phyloP scores from a whole-genome alignment of 1,139 yeast genomes.

The Pichia sp. region DNA sequence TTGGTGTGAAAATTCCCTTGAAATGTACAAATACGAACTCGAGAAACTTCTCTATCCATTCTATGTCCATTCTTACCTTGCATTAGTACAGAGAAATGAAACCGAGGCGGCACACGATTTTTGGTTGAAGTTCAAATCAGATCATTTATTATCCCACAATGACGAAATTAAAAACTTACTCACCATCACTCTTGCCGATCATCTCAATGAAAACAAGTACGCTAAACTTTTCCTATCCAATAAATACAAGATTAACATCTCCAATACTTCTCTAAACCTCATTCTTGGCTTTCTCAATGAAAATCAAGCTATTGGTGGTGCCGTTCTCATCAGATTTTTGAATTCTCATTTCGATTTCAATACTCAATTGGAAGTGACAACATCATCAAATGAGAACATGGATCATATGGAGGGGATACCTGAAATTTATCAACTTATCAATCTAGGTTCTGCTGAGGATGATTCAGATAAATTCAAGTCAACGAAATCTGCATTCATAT shows the following conservation, averaged over 20 bases:
- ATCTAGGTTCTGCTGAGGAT: conserved; percentile 17
- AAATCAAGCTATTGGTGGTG: conserved; percentile 89
- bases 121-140: conserved; percentile 66
- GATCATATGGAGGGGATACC: conserved; percentile 28
- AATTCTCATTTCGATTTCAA: conserved; percentile 79
- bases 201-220: conserved; percentile 72
- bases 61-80: conserved; percentile 81
- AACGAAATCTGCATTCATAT: conserved; percentile 11
- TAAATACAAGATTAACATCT: conserved; percentile 68
- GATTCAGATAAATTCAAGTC: conserved; percentile 13
- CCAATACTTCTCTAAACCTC: conserved; percentile 80
- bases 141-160: conserved; percentile 72
- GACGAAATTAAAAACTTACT: conserved; percentile 66
- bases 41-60: conserved; percentile 81
- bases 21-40: conserved; percentile 85
- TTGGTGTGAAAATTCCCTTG: conserved; percentile 91
- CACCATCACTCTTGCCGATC: conserved; percentile 73
- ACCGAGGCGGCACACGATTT: conserved; percentile 61
- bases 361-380: conserved; percentile 39
- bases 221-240: conserved; percentile 69
- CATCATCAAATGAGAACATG: conserved; percentile 19
- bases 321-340: conserved; percentile 73
- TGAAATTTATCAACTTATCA: conserved; percentile 26
- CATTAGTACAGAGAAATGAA: conserved; percentile 59
- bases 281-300: conserved; percentile 84